Base-by-base conservation (phyloP, 805 yeast genomes). In the Candida montana region DNA sequence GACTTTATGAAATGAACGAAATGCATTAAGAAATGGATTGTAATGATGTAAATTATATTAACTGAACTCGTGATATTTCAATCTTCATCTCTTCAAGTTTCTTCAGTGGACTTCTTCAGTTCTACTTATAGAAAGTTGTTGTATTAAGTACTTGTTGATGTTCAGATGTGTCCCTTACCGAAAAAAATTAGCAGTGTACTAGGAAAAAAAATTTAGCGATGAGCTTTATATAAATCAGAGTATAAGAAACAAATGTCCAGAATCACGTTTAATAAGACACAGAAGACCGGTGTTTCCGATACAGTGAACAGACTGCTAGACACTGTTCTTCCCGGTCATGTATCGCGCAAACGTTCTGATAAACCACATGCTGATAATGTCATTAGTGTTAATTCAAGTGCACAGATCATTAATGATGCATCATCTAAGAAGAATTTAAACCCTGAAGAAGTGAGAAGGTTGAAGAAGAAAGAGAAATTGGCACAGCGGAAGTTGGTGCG, bases 301-400 rank as follows among this genome's bases (percentile, higher is more conserved):
- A 68, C 72, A 0, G 71, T 74, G n/a, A 69, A 68, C 47, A 63
- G 60, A 41, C 59, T 75, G 9, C 50, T 70, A 23, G 53, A 61
- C 24, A 47, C 48, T 9, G 50, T 69, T 7, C 52, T 68, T 9
- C 74, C 73, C 8, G 70, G 69, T 19, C 59, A 64, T 48, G n/a
- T n/a, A n/a, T n/a, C n/a, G n/a, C n/a, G n/a, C n/a, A n/a, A n/a
- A n/a, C n/a, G n/a, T n/a, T n/a, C n/a, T n/a, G n/a, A n/a, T n/a
- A n/a, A n/a, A n/a, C n/a, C n/a, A n/a, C n/a, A n/a, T n/a, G n/a
- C n/a, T n/a, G n/a, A n/a, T n/a, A n/a, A n/a, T n/a, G n/a, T n/a
- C n/a, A n/a, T n/a, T n/a, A n/a, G n/a, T n/a, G n/a, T n/a, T n/a
- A n/a, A n/a, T 28, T 66, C 70, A 21, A 9, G 24, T 21, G 24